These are phyloP conservation scores for Penicillium chermesinum DNA, from an alignment of 495 filamentous ascomycete species.

Conservation along the genomic window DNA sequence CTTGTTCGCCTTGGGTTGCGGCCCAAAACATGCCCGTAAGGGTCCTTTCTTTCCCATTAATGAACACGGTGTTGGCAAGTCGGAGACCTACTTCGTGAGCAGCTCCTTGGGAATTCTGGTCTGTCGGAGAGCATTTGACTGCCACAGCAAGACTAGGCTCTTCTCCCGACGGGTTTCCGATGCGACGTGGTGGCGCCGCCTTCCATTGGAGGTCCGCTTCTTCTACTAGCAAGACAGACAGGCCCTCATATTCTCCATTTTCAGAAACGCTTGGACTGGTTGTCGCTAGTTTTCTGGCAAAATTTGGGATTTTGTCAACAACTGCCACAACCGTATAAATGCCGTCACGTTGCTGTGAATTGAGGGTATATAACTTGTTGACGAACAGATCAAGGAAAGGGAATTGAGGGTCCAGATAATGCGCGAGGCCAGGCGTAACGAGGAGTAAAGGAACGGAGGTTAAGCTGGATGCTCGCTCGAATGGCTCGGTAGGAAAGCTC, in stretches of 20 bases:
- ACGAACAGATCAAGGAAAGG: constrained; percentile 31
- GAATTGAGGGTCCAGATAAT: constrained; percentile 32
- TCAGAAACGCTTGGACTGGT: neutral
- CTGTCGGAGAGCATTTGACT: constrained; percentile 6
- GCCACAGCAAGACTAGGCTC: constrained; percentile 34
- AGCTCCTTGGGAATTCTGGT: neutral
- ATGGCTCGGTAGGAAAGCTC: constrained; percentile 18
- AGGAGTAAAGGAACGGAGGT: constrained; percentile 30
- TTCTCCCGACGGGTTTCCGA: constrained; percentile 27
- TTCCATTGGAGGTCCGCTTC: constrained; percentile 29
- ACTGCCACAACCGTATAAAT: constrained; percentile 32
- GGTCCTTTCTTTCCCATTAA: constrained; percentile 61
- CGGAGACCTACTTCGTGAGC: constrained; percentile 48
- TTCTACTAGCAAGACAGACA: constrained; percentile 30
- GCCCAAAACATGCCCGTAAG: constrained; percentile 55
- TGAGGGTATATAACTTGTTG: constrained; percentile 16
- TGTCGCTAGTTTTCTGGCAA: neutral
- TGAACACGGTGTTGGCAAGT: constrained; percentile 72
- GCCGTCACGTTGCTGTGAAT: neutral
- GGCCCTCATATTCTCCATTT: constrained; percentile 23
- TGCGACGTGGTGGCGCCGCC: constrained; percentile 24
- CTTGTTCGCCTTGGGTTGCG: constrained; percentile 14
- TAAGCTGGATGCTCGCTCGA: neutral
- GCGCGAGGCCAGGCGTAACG: constrained; percentile 36
- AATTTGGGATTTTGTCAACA: constrained; percentile 32